These are phyloP conservation scores for Hymenoscyphus fraxineus DNA, from an alignment of 2,329 filamentous ascomycete species.

Conservation along the genomic window DNA sequence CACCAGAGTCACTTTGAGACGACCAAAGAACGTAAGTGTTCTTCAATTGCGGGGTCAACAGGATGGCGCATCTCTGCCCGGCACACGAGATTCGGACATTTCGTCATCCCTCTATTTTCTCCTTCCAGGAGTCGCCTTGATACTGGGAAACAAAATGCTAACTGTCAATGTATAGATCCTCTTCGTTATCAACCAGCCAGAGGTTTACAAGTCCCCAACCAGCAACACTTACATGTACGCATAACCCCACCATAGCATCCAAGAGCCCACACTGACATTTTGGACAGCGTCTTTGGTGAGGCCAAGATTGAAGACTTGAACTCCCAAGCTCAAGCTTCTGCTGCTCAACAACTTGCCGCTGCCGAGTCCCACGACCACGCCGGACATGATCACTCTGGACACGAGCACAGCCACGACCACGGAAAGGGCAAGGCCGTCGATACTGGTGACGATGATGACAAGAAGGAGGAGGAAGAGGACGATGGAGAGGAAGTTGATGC, in stretches of 20 bases:
- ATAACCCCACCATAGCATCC: conserved; percentile 10
- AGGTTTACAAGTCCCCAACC: conserved; percentile 98
- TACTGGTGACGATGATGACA: conserved; percentile 69
- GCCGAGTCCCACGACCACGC: conserved; percentile 51
- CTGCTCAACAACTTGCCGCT: conserved; percentile 89
- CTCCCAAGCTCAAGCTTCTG: conserved; percentile 93
- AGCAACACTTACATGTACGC: conserved; percentile 99
- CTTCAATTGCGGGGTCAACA: neutral
- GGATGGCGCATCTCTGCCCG: neutral
- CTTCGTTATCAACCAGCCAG: conserved; percentile 99
- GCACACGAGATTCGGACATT: neutral
- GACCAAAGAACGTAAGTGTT: conserved; percentile 93
- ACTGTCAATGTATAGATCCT: conserved; percentile 64
- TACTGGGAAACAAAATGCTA: neutral
- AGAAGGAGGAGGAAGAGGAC: conserved; percentile 75
- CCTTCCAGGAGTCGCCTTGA: neutral
- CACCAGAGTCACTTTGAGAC: conserved; percentile 93
- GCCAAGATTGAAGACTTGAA: conserved; percentile 99
- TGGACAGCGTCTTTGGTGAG: conserved; percentile 89
- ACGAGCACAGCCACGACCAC: conserved; percentile 72
- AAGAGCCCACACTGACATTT: conserved; percentile 14
- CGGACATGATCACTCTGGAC: conserved; percentile 52
- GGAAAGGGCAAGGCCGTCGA: conserved; percentile 59
- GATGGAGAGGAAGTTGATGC: conserved; percentile 96
- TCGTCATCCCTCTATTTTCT: conserved; percentile 1